A percentile compares a stretch with the other conserved stretches of the same genome.
phyloP scores from a whole-genome alignment of 164 flowering plant genomes.

The Chimonanthus praecox region DNA sequence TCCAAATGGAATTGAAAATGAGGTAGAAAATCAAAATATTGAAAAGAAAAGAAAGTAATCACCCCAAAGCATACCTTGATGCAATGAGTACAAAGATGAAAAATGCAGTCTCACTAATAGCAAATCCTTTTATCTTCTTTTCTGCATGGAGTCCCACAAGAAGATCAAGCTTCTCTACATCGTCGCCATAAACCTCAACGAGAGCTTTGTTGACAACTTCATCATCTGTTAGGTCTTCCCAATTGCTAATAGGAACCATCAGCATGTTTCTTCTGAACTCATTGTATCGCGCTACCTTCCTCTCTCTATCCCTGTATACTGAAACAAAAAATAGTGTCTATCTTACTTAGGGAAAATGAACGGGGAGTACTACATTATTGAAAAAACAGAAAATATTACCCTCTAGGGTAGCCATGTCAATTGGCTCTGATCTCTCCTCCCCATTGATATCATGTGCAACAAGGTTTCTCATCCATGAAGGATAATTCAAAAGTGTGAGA shows the following conservation, averaged over 20 bases:
- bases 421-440: slow-evolving; percentile 30
- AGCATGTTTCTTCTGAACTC: slow-evolving; percentile 34
- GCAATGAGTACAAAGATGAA: slow-evolving; percentile 35
- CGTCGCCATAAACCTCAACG: slow-evolving; percentile 32
- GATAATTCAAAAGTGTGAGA: slow-evolving; percentile 36
- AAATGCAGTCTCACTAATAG: slow-evolving; percentile 45
- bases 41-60: too few species aligned
- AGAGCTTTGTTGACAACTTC: slow-evolving; percentile 24
- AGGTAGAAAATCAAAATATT: not conserved
- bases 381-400: slow-evolving; percentile 9
- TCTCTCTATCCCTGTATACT: slow-evolving; percentile 47
- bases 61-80: slow-evolving; percentile 23
- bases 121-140: slow-evolving; percentile 42
- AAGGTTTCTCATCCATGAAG: slow-evolving; percentile 31
- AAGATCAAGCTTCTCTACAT: slow-evolving; percentile 36
- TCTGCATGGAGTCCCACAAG: slow-evolving; percentile 39
- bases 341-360: not conserved
- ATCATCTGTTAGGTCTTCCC: slow-evolving; percentile 43
- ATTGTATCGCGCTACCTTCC: slow-evolving; percentile 37
- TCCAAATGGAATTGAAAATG: not conserved
- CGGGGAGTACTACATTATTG: not conserved
- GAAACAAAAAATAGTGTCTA: not conserved
- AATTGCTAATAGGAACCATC: slow-evolving; percentile 32
- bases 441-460: slow-evolving; percentile 28
- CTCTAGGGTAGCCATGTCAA: slow-evolving; percentile 38